Evolutionary conservation across 2,329 filamentous ascomycete genomes (phyloP).

Genomic region (Proliferodiscus dingleyae): DNA sequence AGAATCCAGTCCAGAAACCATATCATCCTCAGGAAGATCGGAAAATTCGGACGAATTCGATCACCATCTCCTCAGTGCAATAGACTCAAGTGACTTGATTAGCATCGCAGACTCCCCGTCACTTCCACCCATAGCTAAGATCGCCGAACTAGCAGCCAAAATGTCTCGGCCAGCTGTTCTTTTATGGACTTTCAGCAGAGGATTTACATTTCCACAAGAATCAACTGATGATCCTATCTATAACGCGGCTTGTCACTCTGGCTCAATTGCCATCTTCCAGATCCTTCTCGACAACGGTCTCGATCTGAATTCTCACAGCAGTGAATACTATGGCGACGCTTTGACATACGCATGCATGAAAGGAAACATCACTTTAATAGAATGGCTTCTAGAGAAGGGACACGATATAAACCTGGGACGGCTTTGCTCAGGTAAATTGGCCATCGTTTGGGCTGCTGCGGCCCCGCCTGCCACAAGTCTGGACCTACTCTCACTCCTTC

Average conservation of each 20-base stretch:
- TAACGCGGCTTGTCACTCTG: not conserved
- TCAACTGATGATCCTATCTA: not conserved
- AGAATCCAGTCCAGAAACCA: no score
- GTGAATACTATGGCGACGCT: not conserved
- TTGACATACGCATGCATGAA: not conserved
- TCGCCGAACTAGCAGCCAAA: not conserved
- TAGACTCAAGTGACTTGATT: no score
- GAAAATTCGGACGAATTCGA: no score
- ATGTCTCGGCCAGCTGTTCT: not conserved
- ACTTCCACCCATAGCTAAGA: not conserved
- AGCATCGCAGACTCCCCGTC: no score
- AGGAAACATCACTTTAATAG: not conserved
- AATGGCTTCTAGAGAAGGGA: constrained; percentile 2
- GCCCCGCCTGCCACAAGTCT: not conserved
- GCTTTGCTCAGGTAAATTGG: not conserved
- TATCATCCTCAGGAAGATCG: no score
- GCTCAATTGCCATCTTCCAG: not conserved
- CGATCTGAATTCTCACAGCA: not conserved
- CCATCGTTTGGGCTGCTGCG: not conserved
- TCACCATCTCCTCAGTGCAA: no score
- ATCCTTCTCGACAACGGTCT: not conserved
- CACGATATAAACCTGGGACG: not conserved
- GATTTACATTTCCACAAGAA: not conserved
- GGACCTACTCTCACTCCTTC: not conserved
- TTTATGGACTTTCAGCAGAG: not conserved